Percentiles rank a stretch among this genome's conserved stretches.
Conservation (phyloP, 2,329 filamentous ascomycete species). For the Aspergillus vadensis region DNA sequence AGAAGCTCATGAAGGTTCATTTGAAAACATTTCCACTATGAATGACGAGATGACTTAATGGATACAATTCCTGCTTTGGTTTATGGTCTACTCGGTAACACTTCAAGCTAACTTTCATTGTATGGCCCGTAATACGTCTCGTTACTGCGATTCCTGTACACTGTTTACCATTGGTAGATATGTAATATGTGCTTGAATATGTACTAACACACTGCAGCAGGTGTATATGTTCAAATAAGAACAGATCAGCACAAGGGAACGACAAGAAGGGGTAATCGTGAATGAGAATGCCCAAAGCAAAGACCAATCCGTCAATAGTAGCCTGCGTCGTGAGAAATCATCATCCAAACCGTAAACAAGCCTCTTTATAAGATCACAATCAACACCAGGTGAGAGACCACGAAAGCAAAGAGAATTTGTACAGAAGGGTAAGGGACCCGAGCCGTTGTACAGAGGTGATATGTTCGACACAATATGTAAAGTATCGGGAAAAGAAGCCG, state of each 20-base stretch:
- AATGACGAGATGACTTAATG: constrained; percentile 6
- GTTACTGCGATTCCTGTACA: background rate
- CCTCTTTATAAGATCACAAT: background rate
- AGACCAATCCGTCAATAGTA: constrained; percentile 13
- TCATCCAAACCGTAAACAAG: constrained; percentile 21
- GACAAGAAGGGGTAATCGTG: constrained; percentile 10
- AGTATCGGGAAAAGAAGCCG: background rate
- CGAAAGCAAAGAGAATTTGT: constrained; percentile 12
- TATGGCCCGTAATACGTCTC: too few species aligned
- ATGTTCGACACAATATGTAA: constrained; percentile 12
- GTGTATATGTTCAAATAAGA: constrained; percentile 15
- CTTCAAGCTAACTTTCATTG: too few species aligned
- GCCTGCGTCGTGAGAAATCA: constrained; percentile 23
- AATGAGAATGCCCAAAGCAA: constrained; percentile 9
- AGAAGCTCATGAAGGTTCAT: background rate
- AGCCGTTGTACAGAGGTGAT: constrained; percentile 20
- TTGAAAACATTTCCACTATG: background rate
- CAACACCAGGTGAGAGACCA: constrained; percentile 7
- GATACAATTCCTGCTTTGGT: background rate
- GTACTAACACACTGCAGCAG: constrained; percentile 9
- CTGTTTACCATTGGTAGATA: background rate
- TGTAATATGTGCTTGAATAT: background rate
- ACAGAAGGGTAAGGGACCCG: constrained; percentile 14
- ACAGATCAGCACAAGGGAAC: constrained; percentile 14
- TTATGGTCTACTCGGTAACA: too few species aligned